These are phyloP conservation scores for Aspergillus floridensis DNA, from an alignment of 2,329 filamentous ascomycete species.

Conservation along the genomic window DNA sequence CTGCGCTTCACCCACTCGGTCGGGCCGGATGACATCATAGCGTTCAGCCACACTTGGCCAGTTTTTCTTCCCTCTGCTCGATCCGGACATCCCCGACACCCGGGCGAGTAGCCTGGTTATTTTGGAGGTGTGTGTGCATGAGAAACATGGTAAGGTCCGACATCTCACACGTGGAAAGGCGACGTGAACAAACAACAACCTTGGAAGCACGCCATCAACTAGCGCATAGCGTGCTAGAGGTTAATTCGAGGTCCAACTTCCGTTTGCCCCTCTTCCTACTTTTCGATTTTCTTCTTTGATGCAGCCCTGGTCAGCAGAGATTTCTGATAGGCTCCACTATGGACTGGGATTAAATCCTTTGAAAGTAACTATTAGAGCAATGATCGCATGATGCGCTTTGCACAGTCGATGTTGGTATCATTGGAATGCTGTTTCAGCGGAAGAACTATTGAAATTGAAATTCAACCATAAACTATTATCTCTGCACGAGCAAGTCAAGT, in stretches of 20 bases:
- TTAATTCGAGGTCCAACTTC: slow-evolving; percentile 7
- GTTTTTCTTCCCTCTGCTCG: too few relatives aligned
- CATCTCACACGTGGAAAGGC: not conserved
- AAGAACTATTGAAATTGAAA: not conserved
- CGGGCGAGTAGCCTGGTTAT: too few relatives aligned
- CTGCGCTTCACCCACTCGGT: not conserved
- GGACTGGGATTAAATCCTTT: not conserved
- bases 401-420: not conserved
- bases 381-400: not conserved
- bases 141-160: too few relatives aligned
- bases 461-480: too few relatives aligned
- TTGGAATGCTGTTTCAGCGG: not conserved
- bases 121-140: too few relatives aligned
- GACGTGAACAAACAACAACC: not conserved
- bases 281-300: slow-evolving; percentile 1
- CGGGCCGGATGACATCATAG: not conserved
- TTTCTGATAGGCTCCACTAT: not conserved
- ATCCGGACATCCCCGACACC: too few relatives aligned
- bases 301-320: not conserved
- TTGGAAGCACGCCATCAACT: slow-evolving; percentile 13
- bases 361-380: not conserved
- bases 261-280: slow-evolving; percentile 6
- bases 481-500: not conserved
- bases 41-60: not conserved
- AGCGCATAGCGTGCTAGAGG: slow-evolving; percentile 15